Evolutionary conservation across 1,284 basidiomycete genomes (phyloP).

Genomic region (Serendipita sp.): DNA sequence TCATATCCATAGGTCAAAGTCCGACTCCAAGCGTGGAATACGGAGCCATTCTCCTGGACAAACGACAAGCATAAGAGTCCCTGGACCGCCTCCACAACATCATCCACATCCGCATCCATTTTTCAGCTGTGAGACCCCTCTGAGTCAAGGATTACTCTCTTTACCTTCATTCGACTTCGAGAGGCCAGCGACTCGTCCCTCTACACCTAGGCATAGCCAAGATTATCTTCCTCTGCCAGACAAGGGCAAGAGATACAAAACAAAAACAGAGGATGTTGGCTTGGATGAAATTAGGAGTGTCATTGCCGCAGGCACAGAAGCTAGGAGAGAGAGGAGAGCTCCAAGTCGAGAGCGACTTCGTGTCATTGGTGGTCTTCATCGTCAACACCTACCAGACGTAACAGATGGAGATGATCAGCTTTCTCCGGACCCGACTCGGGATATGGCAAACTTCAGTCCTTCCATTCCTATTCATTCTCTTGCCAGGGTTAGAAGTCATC

Average conservation of each 20-base stretch:
- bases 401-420: not conserved
- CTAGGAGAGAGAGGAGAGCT: not conserved
- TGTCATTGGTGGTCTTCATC: not conserved
- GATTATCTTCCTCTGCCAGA: not conserved
- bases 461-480: not conserved
- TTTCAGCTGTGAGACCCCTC: not conserved
- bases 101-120: constrained; percentile 3
- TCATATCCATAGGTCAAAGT: not conserved
- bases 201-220: constrained; percentile 1
- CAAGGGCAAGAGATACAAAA: not conserved
- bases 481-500: not conserved
- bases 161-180: constrained; percentile 2
- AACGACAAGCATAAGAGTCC: constrained; percentile 2
- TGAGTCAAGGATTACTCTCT: not conserved
- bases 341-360: constrained; percentile 4
- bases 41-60: constrained; percentile 3
- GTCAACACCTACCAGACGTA: not conserved
- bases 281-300: constrained; percentile 1
- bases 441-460: not conserved
- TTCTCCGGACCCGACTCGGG: not conserved
- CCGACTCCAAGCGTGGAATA: not conserved
- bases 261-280: not conserved
- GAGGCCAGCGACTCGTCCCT: not conserved
- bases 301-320: constrained; percentile 1
- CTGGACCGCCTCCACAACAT: not conserved